Conservation (phyloP, 2,329 filamentous ascomycete species). For the Hymenoscyphus fraxineus region DNA sequence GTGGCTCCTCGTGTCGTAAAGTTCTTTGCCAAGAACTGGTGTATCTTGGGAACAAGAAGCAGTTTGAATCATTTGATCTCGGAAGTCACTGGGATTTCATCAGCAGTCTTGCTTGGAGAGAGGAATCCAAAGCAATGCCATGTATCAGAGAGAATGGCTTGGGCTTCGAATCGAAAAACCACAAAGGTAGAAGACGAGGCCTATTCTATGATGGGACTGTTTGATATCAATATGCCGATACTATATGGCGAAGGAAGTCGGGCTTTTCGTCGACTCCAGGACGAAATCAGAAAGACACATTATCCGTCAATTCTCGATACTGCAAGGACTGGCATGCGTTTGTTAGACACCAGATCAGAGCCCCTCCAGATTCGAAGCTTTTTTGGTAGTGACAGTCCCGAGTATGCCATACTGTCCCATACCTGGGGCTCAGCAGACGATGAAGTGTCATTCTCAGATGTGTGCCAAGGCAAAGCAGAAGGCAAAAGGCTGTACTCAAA, state of each 20-base stretch:
- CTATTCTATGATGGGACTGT: constrained; percentile 34
- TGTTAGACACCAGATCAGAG: neutral
- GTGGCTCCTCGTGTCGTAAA: constrained; percentile 6
- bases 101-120: neutral
- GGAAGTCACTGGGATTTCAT: neutral
- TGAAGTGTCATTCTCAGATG: constrained; percentile 12
- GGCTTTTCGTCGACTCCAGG: constrained; percentile 36
- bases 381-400: neutral
- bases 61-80: neutral
- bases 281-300: constrained; percentile 36
- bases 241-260: constrained; percentile 36
- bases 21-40: constrained; percentile 8
- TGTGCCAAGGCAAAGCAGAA: constrained; percentile 2
- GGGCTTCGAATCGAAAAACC: constrained; percentile 35
- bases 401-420: constrained; percentile 19
- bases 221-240: constrained; percentile 36
- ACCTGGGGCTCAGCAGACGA: constrained; percentile 10
- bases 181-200: constrained; percentile 31
- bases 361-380: neutral
- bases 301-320: constrained; percentile 36
- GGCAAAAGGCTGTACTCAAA: constrained; percentile 2
- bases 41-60: neutral
- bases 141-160: constrained; percentile 36
- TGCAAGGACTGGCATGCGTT: neutral
- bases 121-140: constrained; percentile 26